Conservation (phyloP, 495 filamentous ascomycete species). For the Trichocladium uniseriatum region DNA sequence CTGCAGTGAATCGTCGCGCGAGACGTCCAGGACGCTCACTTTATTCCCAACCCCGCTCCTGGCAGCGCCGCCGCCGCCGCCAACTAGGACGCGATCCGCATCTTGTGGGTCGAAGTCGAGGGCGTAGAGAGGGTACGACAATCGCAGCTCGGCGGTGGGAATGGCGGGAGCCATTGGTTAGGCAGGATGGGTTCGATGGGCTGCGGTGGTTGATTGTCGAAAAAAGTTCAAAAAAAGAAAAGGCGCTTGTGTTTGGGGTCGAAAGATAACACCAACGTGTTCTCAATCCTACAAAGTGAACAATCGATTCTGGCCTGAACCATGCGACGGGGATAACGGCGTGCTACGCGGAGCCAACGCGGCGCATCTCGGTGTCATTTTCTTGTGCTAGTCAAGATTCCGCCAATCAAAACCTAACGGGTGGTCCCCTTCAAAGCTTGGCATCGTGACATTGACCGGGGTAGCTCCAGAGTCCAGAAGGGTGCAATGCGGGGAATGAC, state of each 20-base stretch:
- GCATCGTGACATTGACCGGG: neutral
- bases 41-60: constrained; percentile 84
- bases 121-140: constrained; percentile 82
- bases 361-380: neutral
- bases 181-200: neutral
- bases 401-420: neutral
- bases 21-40: constrained; percentile 67
- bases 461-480: neutral
- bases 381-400: neutral
- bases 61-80: constrained; percentile 79
- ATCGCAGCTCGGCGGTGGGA: constrained; percentile 22
- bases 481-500: constrained; percentile 4
- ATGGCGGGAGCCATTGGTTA: constrained; percentile 23
- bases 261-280: neutral
- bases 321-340: too few relatives aligned
- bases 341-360: too few relatives aligned
- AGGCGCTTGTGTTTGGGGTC: too few relatives aligned
- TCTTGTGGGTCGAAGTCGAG: constrained; percentile 82
- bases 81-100: constrained; percentile 67
- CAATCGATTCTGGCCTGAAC: too few relatives aligned
- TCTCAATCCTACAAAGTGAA: too few relatives aligned
- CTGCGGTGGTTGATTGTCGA: neutral
- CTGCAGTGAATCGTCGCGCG: constrained; percentile 48
- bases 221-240: too few relatives aligned
- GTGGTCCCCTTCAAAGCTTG: neutral